phyloP scores from a whole-genome alignment of 805 yeast species.

The Kurtzmaniella cleridarum region DNA sequence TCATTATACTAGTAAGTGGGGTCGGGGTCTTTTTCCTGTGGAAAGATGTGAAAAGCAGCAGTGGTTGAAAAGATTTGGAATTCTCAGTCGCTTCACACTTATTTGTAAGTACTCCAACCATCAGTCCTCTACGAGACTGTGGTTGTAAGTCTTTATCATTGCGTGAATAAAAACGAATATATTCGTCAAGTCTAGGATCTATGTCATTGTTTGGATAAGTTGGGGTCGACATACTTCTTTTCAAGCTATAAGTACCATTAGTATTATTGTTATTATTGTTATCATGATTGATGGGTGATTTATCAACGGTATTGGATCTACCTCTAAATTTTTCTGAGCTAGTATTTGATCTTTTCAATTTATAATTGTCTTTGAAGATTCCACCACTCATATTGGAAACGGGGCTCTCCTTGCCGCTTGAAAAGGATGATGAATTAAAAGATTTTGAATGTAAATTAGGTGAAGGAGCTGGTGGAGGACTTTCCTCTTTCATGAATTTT shows the following conservation, averaged over 20 bases:
- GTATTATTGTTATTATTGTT: not conserved
- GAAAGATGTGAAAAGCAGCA: slow-evolving; percentile 17
- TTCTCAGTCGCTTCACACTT: not conserved
- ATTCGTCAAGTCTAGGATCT: slow-evolving; percentile 34
- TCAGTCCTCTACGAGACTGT: slow-evolving; percentile 1
- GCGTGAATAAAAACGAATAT: slow-evolving; percentile 28
- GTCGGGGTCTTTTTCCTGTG: slow-evolving; percentile 17
- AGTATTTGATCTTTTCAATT: slow-evolving; percentile 2
- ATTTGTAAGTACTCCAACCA: not conserved
- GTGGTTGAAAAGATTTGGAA: not conserved
- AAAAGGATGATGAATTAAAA: slow-evolving; percentile 1
- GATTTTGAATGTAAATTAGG: slow-evolving; percentile 2
- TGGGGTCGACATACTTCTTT: slow-evolving; percentile 11
- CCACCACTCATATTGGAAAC: not conserved
- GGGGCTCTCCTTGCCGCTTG: not conserved
- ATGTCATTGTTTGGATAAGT: not conserved
- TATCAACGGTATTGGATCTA: not conserved
- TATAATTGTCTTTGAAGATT: slow-evolving; percentile 15
- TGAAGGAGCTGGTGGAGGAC: slow-evolving; percentile 3
- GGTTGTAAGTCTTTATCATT: slow-evolving; percentile 8
- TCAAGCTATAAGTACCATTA: slow-evolving; percentile 2
- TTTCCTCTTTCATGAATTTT: slow-evolving; percentile 18
- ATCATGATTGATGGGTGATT: not conserved
- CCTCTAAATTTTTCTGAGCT: not conserved
- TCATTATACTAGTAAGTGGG: slow-evolving; percentile 7